Conservation (phyloP, 495 filamentous ascomycete species). For the Oidiodendron maius region DNA sequence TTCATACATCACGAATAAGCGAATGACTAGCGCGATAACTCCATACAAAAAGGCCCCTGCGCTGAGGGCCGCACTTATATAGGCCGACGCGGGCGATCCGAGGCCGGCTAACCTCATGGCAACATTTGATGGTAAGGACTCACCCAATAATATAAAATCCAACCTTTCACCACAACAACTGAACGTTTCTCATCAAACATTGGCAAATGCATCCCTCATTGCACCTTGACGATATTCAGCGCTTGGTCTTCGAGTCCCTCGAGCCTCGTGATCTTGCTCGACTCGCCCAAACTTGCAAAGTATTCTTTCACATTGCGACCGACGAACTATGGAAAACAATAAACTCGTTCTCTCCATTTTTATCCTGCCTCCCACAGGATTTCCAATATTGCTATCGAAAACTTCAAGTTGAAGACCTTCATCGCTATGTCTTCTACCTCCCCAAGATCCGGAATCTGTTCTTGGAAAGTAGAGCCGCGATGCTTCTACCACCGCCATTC, state of each 20-base stretch:
- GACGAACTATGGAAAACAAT: slow-evolving; percentile 10
- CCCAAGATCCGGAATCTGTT: slow-evolving; percentile 4
- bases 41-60: background rate
- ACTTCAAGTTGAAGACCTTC: slow-evolving; percentile 6
- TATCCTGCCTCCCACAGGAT: slow-evolving; percentile 7
- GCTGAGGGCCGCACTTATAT: too few relatives aligned
- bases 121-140: slow-evolving; percentile 5
- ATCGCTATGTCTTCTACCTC: slow-evolving; percentile 5
- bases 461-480: slow-evolving; percentile 8
- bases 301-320: slow-evolving; percentile 8
- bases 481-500: slow-evolving; percentile 3
- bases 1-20: background rate
- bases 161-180: slow-evolving; percentile 2
- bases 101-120: background rate
- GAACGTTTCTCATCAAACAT: slow-evolving; percentile 7
- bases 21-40: background rate
- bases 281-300: slow-evolving; percentile 8
- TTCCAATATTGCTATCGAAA: slow-evolving; percentile 5
- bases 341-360: slow-evolving; percentile 7
- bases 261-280: slow-evolving; percentile 9
- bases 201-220: slow-evolving; percentile 7
- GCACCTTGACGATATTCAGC: slow-evolving; percentile 6
- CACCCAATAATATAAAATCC: slow-evolving; percentile 7
- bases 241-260: slow-evolving; percentile 7
- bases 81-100: background rate